Percentiles rank a stretch among this genome's conserved stretches.
phyloP scores from a whole-genome alignment of 164 flowering plant genomes.

The Piper longum region DNA sequence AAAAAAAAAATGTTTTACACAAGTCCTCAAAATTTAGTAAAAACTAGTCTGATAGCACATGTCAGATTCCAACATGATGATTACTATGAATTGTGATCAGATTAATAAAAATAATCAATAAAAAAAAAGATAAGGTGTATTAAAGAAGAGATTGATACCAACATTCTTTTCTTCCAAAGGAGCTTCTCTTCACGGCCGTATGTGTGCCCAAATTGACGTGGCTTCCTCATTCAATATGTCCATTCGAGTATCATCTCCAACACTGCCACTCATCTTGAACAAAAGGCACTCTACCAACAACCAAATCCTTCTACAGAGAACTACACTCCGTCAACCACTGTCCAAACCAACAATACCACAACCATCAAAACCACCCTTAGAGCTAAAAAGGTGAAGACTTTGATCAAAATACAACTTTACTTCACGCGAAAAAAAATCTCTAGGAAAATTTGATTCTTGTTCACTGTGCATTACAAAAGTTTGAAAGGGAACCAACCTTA shows the following conservation, averaged over 20 bases:
- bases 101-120: background rate
- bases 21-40: background rate
- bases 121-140: background rate
- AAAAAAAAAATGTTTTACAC: background rate
- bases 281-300: too few species aligned
- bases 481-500: too few species aligned
- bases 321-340: too few species aligned
- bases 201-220: conserved; percentile 1
- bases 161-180: conserved; percentile 11
- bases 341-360: too few species aligned
- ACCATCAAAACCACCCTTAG: too few species aligned
- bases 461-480: too few species aligned
- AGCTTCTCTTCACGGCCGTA: conserved; percentile 10
- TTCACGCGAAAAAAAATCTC: background rate
- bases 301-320: too few species aligned
- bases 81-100: background rate
- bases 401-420: too few species aligned
- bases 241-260: background rate
- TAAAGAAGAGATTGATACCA: background rate
- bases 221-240: conserved; percentile 4
- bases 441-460: background rate
- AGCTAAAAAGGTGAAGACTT: too few species aligned
- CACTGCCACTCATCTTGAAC: too few species aligned
- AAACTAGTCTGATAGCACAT: background rate
- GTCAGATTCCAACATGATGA: background rate